Evolutionary conservation across 2,329 filamentous ascomycete species (phyloP).

Genomic region (Calcarisporium arbuscula): DNA sequence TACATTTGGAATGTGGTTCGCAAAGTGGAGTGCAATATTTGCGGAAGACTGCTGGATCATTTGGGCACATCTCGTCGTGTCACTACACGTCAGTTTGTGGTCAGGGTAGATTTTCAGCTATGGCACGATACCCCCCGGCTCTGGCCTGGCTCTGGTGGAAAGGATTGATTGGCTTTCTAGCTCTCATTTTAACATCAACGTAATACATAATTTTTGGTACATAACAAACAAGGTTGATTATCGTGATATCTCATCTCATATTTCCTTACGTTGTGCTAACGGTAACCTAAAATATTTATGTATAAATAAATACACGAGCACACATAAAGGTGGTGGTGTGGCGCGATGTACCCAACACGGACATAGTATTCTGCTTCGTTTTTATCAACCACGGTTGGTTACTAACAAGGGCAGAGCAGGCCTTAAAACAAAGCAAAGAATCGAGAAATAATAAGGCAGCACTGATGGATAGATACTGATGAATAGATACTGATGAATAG

Average conservation of each 20-base stretch:
- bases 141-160: constrained; percentile 14
- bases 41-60: constrained; percentile 2
- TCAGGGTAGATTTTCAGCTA: constrained; percentile 14
- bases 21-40: constrained; percentile 4
- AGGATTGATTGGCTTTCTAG: constrained; percentile 22
- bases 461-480: no score
- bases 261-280: not conserved
- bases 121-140: constrained; percentile 18
- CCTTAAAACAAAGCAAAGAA: no score
- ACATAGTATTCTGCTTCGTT: no score
- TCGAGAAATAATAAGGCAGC: no score
- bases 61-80: constrained; percentile 6
- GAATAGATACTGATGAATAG: no score
- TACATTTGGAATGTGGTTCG: constrained; percentile 13
- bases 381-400: no score
- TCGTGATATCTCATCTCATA: not conserved
- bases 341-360: no score
- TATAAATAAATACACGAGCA: no score
- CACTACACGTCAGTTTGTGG: not conserved
- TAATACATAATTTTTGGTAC: constrained; percentile 18
- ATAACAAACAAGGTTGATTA: not conserved
- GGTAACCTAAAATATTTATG: not conserved
- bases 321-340: no score
- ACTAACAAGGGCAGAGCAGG: no score
- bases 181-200: constrained; percentile 23